Base-by-base conservation (phyloP, 1,284 basidiomycete genomes). In the Clitocybe nebularis region DNA sequence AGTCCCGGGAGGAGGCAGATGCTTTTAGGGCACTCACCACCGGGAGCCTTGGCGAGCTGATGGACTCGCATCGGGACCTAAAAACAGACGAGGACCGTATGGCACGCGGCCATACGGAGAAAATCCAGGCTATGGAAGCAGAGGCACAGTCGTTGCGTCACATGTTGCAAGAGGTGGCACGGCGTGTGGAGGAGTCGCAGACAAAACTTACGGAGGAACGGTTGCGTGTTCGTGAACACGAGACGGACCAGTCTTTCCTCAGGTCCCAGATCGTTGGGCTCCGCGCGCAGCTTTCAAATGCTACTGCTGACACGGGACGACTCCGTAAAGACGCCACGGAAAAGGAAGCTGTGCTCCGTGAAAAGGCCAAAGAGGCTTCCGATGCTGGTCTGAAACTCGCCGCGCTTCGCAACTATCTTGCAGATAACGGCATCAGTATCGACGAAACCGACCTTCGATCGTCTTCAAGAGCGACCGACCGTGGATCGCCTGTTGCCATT, bases 1-100 rank as follows among this genome's bases (percentile, higher is more conserved):
- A 88, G 60, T 89, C 89, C 28, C 79, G 91, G 7, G 89, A 94
- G 62, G 93, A 96, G 67, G 89, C 90, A 3, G 89, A 93, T 59
- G 81, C 83, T 2, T 81, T 93, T 61, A 75, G 91, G 36, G 82
- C 83, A 6, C 69, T 93, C 34, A 93, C 91, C 1, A 91, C 89
- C 0, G 84, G 85, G 30, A 77, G 84, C 48, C 73, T 97, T 2
- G 90, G 91, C 23, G 82, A 93, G 56, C 69, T 97, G 9, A 70
- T 96, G 37, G 88, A 91, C 57, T 80, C 84, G 2, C 89, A 93
- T 66, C 81, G 83, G 28, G 86, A 89, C 53, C 71, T 90, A 40
- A 79, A 76, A 57, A 77, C 81, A 9, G 89, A 92, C 57, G 88
- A 93, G 57, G 85, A 89, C 49, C 79, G 89, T 29, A 53, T 79